A percentile compares a stretch with the other conserved stretches of the same genome.
Evolutionary conservation across 805 yeast genomes (phyloP).

Genomic region (Millerozyma acaciae): DNA sequence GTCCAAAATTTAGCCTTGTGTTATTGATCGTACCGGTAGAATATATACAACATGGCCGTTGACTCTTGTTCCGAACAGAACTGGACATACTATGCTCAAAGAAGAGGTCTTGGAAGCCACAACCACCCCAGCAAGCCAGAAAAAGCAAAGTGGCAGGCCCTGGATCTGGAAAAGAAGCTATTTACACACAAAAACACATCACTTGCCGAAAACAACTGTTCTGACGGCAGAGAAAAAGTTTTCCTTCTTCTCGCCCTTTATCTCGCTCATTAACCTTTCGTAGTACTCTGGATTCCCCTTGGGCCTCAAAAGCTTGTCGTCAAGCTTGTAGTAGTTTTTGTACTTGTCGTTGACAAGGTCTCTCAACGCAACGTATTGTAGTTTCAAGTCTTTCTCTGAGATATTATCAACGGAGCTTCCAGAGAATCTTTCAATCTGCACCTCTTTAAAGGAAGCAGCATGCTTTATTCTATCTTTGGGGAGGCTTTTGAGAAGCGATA

Average conservation of each 20-base stretch:
- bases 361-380: conserved; percentile 58
- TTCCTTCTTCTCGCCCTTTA: conserved; percentile 69
- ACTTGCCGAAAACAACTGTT: conserved; percentile 75
- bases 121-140: too few species aligned
- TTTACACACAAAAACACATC: too few species aligned
- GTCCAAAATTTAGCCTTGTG: too few species aligned
- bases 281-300: conserved; percentile 83
- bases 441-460: conserved; percentile 64
- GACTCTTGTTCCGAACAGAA: too few species aligned
- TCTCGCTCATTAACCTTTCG: conserved; percentile 62
- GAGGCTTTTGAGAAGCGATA: conserved; percentile 53
- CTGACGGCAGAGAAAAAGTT: conserved; percentile 60
- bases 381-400: conserved; percentile 49
- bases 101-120: too few species aligned
- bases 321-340: conserved; percentile 57
- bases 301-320: conserved; percentile 69
- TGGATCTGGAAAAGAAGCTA: too few species aligned
- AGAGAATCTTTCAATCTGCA: conserved; percentile 48
- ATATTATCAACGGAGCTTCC: conserved; percentile 36
- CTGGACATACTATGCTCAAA: too few species aligned
- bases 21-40: too few species aligned
- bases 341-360: conserved; percentile 59
- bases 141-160: too few species aligned
- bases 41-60: too few species aligned
- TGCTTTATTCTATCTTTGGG: conserved; percentile 70